phyloP scores from a whole-genome alignment of 2,329 filamentous ascomycete species.

The Penicillium decumbens region DNA sequence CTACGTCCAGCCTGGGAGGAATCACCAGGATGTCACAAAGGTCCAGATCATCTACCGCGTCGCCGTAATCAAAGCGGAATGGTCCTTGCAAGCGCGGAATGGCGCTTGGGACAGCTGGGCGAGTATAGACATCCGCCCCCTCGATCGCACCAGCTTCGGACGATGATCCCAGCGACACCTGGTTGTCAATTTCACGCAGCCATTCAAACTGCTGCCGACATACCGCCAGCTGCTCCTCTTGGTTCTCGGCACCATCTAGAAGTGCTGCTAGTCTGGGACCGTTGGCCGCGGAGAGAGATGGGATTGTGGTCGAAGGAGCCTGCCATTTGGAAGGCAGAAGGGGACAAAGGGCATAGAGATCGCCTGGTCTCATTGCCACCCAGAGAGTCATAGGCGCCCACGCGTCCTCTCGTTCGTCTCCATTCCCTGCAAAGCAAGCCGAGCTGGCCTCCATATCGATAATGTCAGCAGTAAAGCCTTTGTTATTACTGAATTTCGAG shows the following conservation, averaged over 20 bases:
- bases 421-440: constrained; percentile 76
- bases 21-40: constrained; percentile 59
- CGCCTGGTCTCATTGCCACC: constrained; percentile 90
- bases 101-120: constrained; percentile 51
- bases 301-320: constrained; percentile 68
- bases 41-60: constrained; percentile 51
- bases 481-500: constrained; percentile 67
- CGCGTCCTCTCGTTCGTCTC: constrained; percentile 54
- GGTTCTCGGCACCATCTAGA: constrained; percentile 39
- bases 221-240: constrained; percentile 45
- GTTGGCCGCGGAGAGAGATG: constrained; percentile 76
- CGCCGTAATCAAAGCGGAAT: constrained; percentile 51
- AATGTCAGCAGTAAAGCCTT: constrained; percentile 79
- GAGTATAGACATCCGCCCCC: constrained; percentile 52
- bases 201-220: constrained; percentile 56
- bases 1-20: constrained; percentile 49
- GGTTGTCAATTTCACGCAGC: constrained; percentile 53
- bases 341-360: constrained; percentile 89
- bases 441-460: constrained; percentile 93
- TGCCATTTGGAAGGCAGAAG: constrained; percentile 84
- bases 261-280: constrained; percentile 61
- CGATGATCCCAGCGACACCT: constrained; percentile 45
- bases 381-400: constrained; percentile 97
- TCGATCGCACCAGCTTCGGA: constrained; percentile 37
- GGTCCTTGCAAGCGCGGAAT: constrained; percentile 61